A percentile compares a stretch with the other conserved stretches of the same genome.
Evolutionary conservation across 2,329 filamentous ascomycete genomes (phyloP).

Genomic region (Diaporthe sp.): DNA sequence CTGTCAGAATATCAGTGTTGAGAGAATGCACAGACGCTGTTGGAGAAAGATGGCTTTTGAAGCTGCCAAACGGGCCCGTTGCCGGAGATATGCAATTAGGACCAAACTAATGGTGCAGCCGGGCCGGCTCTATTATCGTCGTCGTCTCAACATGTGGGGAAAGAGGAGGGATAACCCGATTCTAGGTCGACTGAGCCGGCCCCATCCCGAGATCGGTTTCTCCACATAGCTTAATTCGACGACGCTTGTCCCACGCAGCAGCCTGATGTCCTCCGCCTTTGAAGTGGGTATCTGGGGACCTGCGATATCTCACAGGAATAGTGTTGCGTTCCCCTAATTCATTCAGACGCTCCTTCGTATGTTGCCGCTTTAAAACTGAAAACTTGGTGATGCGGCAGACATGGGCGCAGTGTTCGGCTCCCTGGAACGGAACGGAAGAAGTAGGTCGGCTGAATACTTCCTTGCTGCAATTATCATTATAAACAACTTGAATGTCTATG

Average conservation of each 20-base stretch:
- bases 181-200: not conserved
- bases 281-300: not conserved
- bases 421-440: too few species aligned
- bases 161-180: not conserved
- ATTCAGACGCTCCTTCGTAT: too few species aligned
- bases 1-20: not conserved
- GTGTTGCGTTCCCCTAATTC: not conserved
- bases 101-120: not conserved
- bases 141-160: conserved; percentile 17
- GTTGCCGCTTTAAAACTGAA: not conserved
- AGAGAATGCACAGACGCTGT: too few species aligned
- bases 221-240: conserved; percentile 35
- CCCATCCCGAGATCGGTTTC: conserved; percentile 23
- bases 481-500: too few species aligned
- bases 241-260: not conserved
- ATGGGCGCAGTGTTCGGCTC: too few species aligned
- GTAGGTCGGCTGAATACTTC: too few species aligned
- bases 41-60: not conserved
- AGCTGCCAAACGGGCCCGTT: not conserved
- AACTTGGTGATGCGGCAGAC: not conserved
- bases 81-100: conserved; percentile 23
- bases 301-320: not conserved
- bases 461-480: too few species aligned
- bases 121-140: conserved; percentile 15
- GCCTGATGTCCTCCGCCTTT: not conserved